Evolutionary conservation across 345 rosid genomes (phyloP).

Genomic region (Hibiscus tridactylites): DNA sequence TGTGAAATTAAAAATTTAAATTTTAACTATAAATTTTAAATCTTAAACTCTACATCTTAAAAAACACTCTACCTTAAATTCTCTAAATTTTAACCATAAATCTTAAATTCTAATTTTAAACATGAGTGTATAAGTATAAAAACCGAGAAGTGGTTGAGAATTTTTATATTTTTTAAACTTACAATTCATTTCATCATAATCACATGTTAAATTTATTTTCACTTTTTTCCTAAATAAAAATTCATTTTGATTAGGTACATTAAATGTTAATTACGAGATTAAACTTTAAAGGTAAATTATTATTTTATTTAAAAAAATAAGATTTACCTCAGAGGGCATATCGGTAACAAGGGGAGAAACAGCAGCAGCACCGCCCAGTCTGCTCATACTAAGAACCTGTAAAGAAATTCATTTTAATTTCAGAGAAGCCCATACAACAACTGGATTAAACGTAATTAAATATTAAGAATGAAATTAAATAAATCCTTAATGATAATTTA

Average conservation of each 20-base stretch:
- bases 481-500: slow-evolving; percentile 16
- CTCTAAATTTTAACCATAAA: too few species aligned
- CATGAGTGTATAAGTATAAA: too few species aligned
- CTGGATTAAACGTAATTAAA: not conserved
- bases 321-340: slow-evolving; percentile 64
- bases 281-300: not conserved
- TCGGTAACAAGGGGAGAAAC: slow-evolving; percentile 82
- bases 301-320: not conserved
- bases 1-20: too few species aligned
- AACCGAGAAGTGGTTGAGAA: too few species aligned
- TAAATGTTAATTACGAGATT: not conserved
- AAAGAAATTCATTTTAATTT: slow-evolving; percentile 19
- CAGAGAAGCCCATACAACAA: slow-evolving; percentile 14
- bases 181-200: not conserved
- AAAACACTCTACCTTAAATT: too few species aligned
- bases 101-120: too few species aligned
- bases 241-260: too few species aligned
- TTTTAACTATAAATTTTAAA: too few species aligned
- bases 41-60: too few species aligned
- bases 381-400: slow-evolving; percentile 95
- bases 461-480: not conserved
- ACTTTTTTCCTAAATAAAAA: too few species aligned
- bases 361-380: slow-evolving; percentile 81
- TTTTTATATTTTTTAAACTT: too few species aligned
- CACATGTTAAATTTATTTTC: too few species aligned